Conservation (phyloP, 2,329 filamentous ascomycete species). For the Pestalotiopsis sp. region DNA sequence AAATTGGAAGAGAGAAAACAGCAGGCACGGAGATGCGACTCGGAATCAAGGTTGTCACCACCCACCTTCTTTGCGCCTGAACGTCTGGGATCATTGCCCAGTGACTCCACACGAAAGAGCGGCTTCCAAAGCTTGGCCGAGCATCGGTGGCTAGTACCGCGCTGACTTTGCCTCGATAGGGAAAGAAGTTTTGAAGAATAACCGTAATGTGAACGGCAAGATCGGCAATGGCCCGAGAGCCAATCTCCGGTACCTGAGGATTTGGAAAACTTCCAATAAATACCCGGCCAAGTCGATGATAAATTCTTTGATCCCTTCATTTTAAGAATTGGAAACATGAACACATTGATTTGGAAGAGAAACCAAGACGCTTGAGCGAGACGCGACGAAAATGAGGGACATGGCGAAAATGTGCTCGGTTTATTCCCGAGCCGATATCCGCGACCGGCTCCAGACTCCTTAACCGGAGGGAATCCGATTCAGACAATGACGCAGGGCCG, state of each 20-base stretch:
- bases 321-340: neutral
- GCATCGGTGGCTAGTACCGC: constrained; percentile 4
- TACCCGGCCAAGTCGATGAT: neutral
- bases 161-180: constrained; percentile 11
- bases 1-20: neutral
- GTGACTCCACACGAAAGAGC: constrained; percentile 5
- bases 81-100: neutral
- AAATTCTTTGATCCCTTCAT: neutral
- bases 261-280: neutral
- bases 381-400: neutral
- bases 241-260: neutral
- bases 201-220: neutral
- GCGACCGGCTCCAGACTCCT: neutral
- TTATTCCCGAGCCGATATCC: neutral
- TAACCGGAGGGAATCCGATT: neutral
- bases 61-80: constrained; percentile 1
- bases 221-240: neutral
- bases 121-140: constrained; percentile 5
- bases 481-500: neutral
- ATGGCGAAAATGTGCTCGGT: neutral
- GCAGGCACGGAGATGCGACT: neutral
- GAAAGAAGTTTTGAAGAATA: neutral
- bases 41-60: neutral
- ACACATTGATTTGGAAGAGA: neutral
- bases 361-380: neutral